phyloP scores from a whole-genome alignment of 192 early-diverging fungal species.

The Coemansia sp. region DNA sequence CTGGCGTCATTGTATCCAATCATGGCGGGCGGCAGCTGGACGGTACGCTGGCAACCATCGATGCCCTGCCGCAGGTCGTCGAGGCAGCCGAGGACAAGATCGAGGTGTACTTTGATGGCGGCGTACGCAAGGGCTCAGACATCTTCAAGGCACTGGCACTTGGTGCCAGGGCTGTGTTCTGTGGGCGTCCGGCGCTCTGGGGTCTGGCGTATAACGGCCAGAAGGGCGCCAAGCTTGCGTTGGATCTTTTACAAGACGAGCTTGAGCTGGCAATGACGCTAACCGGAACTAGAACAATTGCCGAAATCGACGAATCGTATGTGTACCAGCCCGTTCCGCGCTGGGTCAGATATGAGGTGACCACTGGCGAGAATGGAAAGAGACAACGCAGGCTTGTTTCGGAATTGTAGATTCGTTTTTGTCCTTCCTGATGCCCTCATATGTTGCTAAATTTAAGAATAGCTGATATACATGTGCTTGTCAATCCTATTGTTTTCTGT shows the following conservation, averaged over 20 bases:
- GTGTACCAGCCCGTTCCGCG: slow-evolving; percentile 42
- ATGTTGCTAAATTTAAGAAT: background rate
- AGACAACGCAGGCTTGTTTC: slow-evolving; percentile 21
- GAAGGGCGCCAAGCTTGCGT: slow-evolving; percentile 70
- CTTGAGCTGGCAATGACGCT: slow-evolving; percentile 82
- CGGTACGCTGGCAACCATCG: slow-evolving; percentile 73
- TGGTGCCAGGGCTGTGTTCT: slow-evolving; percentile 80
- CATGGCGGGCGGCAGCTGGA: slow-evolving; percentile 98
- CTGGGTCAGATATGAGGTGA: slow-evolving; percentile 40
- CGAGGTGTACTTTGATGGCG: slow-evolving; percentile 94
- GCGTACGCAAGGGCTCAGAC: slow-evolving; percentile 87
- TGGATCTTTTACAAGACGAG: slow-evolving; percentile 83
- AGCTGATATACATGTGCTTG: background rate
- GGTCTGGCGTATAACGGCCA: slow-evolving; percentile 90
- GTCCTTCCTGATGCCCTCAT: background rate
- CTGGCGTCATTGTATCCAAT: slow-evolving; percentile 90
- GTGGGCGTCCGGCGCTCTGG: slow-evolving; percentile 65
- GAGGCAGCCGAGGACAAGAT: slow-evolving; percentile 66
- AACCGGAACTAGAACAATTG: slow-evolving; percentile 64
- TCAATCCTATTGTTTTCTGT: background rate
- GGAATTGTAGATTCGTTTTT: slow-evolving; percentile 26
- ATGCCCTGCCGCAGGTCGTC: slow-evolving; percentile 87
- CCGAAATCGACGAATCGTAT: slow-evolving; percentile 63
- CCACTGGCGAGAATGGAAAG: background rate
- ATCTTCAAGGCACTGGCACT: slow-evolving; percentile 95